Base-by-base conservation (phyloP, 2,329 filamentous ascomycete species). In the Achaetomium macrosporum region DNA sequence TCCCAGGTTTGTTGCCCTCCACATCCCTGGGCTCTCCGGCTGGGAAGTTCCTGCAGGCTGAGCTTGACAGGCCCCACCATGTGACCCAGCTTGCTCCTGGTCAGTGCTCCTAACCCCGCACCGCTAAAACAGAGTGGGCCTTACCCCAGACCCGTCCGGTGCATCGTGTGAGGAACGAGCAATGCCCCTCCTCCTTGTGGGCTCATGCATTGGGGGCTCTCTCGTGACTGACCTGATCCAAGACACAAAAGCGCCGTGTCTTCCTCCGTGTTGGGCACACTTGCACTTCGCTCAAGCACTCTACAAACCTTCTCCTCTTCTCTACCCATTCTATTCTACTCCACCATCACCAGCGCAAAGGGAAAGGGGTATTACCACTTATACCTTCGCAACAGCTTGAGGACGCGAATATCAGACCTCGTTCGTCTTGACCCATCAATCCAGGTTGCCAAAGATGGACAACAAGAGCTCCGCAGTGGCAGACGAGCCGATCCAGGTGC, bases 401-500 rank as follows among this genome's bases (percentile, higher is more conserved):
- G 41, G 15, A 45, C n/a, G 8, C 39, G n/a, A 20, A 33, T 42
- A 39, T 47, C 30, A 44, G n/a, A 33, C 31, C 33, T 33, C 47
- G 3, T 33, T 40, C 41, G 15, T 19, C 33, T 12, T 40, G 30
- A 16, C 20, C n/a, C n/a, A 29, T 7, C 31, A 44, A 47, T 20
- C 13, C 35, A 42, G 16, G 57, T 59, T 56, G 57, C 55, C 57
- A 54, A 79, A 69, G 69, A 83, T 83, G 79, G 75, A 77, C 67
- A 69, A 69, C 66, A 82, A 82, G 75, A 73, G 71, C 61, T 79
- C 78, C 69, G 78, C 78, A 66, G 76, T 79, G 68, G 73, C 74
- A 63, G 78, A 82, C 65, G 76, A 82, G 66, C 78, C 78, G 60
- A 72, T 83, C 64, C 74, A 82, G 59, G 77, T 83, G 60, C 76